Percentiles rank a stretch among this genome's conserved stretches.
Conservation (phyloP, 495 filamentous ascomycete species). For the Talaromyces trachyspermus region DNA sequence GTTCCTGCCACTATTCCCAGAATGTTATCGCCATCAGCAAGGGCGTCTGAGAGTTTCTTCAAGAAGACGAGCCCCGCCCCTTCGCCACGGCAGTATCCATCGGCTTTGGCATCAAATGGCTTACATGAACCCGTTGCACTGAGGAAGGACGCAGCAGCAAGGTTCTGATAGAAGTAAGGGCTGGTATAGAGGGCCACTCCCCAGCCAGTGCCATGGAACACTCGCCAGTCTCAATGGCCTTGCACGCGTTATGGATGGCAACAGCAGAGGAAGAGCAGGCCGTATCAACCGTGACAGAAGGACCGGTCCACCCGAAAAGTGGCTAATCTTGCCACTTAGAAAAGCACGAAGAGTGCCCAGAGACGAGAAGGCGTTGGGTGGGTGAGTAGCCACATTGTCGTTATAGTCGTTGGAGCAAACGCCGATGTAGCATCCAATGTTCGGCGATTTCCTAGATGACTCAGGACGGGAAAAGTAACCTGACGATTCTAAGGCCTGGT, state of each 20-base stretch:
- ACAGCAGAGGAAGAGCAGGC: slow-evolving; percentile 29
- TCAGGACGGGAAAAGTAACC: slow-evolving; percentile 19
- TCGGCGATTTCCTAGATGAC: not conserved
- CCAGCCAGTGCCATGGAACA: slow-evolving; percentile 17
- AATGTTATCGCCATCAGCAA: slow-evolving; percentile 51
- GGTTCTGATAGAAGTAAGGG: slow-evolving; percentile 14
- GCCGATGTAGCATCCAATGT: slow-evolving; percentile 29
- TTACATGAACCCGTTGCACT: slow-evolving; percentile 41
- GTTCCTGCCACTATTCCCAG: slow-evolving; percentile 44
- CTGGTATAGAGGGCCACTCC: slow-evolving; percentile 27
- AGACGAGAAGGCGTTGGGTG: slow-evolving; percentile 25
- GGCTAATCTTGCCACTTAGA: slow-evolving; percentile 22
- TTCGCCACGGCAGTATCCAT: slow-evolving; percentile 64
- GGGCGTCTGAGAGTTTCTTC: slow-evolving; percentile 53
- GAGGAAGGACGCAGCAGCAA: slow-evolving; percentile 18
- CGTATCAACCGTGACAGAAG: slow-evolving; percentile 26
- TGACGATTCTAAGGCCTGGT: slow-evolving; percentile 34
- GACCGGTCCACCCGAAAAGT: slow-evolving; percentile 35
- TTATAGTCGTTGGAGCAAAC: slow-evolving; percentile 22
- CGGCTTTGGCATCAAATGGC: slow-evolving; percentile 55
- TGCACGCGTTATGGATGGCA: slow-evolving; percentile 20
- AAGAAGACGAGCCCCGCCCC: slow-evolving; percentile 53
- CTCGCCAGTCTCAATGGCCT: slow-evolving; percentile 7
- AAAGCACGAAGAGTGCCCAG: slow-evolving; percentile 24
- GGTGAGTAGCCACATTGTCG: slow-evolving; percentile 23